Evolutionary conservation across 2,329 filamentous ascomycete species (phyloP), one percentile per base, ranked within the genome.

Genomic region (Trichoderma afroharzianum): DNA sequence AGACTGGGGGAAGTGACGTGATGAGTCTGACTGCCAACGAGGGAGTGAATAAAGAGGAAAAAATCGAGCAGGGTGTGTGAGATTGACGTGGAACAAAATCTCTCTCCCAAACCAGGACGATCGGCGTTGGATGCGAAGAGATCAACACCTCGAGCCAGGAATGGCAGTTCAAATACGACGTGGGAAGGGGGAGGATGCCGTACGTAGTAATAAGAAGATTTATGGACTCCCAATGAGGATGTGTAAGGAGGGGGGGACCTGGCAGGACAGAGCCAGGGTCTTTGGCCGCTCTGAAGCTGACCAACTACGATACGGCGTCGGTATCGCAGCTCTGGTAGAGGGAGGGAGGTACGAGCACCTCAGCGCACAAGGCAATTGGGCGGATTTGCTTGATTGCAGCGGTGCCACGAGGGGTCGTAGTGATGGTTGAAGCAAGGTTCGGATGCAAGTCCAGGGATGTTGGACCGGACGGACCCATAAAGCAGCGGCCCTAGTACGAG

Each of bases 151-250:
- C 36, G 62, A 26, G 32, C 58, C 57, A 47, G 59, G 62, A 70
- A 55, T 21, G 50, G 43, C 30, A 43, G 59, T 57, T 70, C 33
- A 63, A 70, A 66, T 66, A 66, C 47, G 39, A 70, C 59, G 59
- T 64, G 21, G 43, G 43, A 64, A 70, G 43, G 32, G 61, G 68
- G 58, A 24, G 63, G 53, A 58, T 59, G 36, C 64, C 53, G 53
- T 59, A 47, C 64, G 64, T 68, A 58, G 64, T 68, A 68, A 68
- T 68, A 68, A 30, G 26, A 68, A 33, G 55, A 43, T 59, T 68
- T 61, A 24, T 30, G 66, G 66, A 9, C 58, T 30, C 53, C 55
- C 36, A 68, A 68, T 32, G 66, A 68, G 66, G 55, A 68, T 59
- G 28, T 61, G 55, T 32, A 47, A 59, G 32, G 18, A 61, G 28